phyloP scores from a whole-genome alignment of 495 filamentous ascomycete species.

The Aspergillus indologenus region DNA sequence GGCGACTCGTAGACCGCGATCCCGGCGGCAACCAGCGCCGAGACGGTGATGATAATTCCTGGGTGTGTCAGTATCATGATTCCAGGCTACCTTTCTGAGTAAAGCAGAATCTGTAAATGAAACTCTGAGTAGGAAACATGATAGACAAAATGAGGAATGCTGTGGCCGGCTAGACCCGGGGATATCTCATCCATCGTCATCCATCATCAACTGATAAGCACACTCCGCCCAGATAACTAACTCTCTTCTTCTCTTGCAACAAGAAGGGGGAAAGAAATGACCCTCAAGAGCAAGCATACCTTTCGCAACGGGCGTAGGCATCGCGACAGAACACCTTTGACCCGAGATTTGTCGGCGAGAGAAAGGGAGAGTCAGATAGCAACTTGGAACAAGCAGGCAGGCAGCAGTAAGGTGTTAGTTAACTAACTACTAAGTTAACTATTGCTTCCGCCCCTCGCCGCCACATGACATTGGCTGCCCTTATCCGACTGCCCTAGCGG shows the following conservation, averaged over 20 bases:
- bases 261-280: slow-evolving; percentile 2
- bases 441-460: slow-evolving; percentile 11
- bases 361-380: background rate
- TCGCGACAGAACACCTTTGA: slow-evolving; percentile 20
- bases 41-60: slow-evolving; percentile 76
- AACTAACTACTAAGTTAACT: slow-evolving; percentile 8
- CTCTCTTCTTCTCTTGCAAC: slow-evolving; percentile 1
- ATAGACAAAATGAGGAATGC: background rate
- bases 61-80: slow-evolving; percentile 13
- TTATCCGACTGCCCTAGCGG: slow-evolving; percentile 39
- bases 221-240: slow-evolving; percentile 23
- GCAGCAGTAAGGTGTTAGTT: slow-evolving; percentile 4
- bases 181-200: background rate
- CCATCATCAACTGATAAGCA: slow-evolving; percentile 39
- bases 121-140: background rate
- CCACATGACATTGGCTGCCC: slow-evolving; percentile 36
- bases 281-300: slow-evolving; percentile 31
- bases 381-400: slow-evolving; percentile 1
- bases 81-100: slow-evolving; percentile 1
- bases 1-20: slow-evolving; percentile 84
- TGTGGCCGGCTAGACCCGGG: background rate
- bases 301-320: slow-evolving; percentile 55
- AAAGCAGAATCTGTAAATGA: background rate
- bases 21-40: slow-evolving; percentile 74
- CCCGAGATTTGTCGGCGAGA: background rate